phyloP scores from a whole-genome alignment of 2,329 filamentous ascomycete genomes.

The Emergomyces orientalis region DNA sequence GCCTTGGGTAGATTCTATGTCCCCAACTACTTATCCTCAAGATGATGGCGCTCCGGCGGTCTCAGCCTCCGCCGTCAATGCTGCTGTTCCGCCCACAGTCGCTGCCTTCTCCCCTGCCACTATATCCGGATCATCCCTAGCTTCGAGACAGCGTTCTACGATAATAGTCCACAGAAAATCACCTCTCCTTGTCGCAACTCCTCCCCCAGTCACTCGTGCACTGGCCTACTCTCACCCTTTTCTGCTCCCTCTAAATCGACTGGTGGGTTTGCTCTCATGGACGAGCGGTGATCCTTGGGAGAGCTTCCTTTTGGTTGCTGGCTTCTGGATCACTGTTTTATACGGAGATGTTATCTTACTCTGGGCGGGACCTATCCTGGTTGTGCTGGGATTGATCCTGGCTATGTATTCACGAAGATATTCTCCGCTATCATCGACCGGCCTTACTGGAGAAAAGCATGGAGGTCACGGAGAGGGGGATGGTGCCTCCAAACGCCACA shows the following conservation, averaged over 20 bases:
- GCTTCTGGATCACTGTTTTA: slow-evolving; percentile 76
- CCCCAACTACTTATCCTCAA: slow-evolving; percentile 33
- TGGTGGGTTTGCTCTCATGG: slow-evolving; percentile 84
- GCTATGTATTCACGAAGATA: slow-evolving; percentile 90
- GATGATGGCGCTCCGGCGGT: slow-evolving; percentile 30
- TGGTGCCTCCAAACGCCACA: slow-evolving; percentile 67
- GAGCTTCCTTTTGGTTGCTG: slow-evolving; percentile 78
- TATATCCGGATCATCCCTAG: slow-evolving; percentile 57
- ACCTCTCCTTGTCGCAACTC: slow-evolving; percentile 81
- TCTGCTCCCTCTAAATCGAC: slow-evolving; percentile 74
- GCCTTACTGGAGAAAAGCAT: slow-evolving; percentile 59
- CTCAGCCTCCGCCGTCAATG: slow-evolving; percentile 33
- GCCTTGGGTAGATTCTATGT: slow-evolving; percentile 48
- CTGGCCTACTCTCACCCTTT: slow-evolving; percentile 95
- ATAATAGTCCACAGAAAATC: slow-evolving; percentile 97
- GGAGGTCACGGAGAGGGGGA: slow-evolving; percentile 48
- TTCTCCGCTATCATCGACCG: slow-evolving; percentile 79
- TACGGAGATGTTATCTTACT: slow-evolving; percentile 80
- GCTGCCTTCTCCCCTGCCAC: slow-evolving; percentile 84
- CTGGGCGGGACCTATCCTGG: slow-evolving; percentile 71
- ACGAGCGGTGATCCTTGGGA: slow-evolving; percentile 91
- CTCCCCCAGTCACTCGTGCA: slow-evolving; percentile 86
- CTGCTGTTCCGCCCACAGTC: slow-evolving; percentile 55
- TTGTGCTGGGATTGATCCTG: slow-evolving; percentile 68
- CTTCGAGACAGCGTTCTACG: slow-evolving; percentile 70